Percentiles rank a stretch among this genome's conserved stretches.
Evolutionary conservation across 352 stramenopile species (phyloP).

Genomic region (Pythium graminicola): DNA sequence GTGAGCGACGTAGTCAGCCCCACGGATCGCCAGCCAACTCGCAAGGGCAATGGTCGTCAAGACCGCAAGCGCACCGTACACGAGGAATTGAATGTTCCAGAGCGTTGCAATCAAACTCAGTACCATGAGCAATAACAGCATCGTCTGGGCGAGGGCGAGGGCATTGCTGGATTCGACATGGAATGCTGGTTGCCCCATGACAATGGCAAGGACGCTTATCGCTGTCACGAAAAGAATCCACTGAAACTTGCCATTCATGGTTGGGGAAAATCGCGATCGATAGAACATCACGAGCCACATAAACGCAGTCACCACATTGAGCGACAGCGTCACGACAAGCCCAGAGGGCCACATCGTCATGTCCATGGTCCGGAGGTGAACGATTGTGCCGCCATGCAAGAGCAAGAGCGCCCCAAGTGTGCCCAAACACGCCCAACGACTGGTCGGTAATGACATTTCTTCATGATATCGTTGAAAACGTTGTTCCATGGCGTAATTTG

Average conservation of each 20-base stretch:
- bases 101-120: slow-evolving; percentile 41
- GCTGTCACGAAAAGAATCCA: slow-evolving; percentile 26
- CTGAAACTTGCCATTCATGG: slow-evolving; percentile 33
- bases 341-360: slow-evolving; percentile 20
- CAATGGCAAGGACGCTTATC: slow-evolving; percentile 31
- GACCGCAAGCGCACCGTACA: slow-evolving; percentile 28
- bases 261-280: slow-evolving; percentile 12
- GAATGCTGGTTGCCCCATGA: slow-evolving; percentile 30
- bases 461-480: slow-evolving; percentile 61
- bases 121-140: slow-evolving; percentile 47
- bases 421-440: slow-evolving; percentile 25
- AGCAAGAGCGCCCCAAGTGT: slow-evolving; percentile 32
- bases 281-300: slow-evolving; percentile 22
- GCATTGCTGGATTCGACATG: slow-evolving; percentile 10
- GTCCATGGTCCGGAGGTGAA: not conserved
- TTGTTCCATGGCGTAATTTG: slow-evolving; percentile 33
- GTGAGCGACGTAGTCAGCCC: slow-evolving; percentile 20
- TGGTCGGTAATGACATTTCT: slow-evolving; percentile 35
- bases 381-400: slow-evolving; percentile 37
- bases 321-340: slow-evolving; percentile 21
- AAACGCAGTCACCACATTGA: slow-evolving; percentile 4
- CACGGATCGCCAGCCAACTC: slow-evolving; percentile 27
- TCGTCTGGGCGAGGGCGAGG: slow-evolving; percentile 39
- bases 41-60: slow-evolving; percentile 25
- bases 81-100: slow-evolving; percentile 53